Percentiles rank a stretch among this genome's conserved stretches.
phyloP scores from a whole-genome alignment of 306 rosid species.

The Prunus kanzakura region DNA sequence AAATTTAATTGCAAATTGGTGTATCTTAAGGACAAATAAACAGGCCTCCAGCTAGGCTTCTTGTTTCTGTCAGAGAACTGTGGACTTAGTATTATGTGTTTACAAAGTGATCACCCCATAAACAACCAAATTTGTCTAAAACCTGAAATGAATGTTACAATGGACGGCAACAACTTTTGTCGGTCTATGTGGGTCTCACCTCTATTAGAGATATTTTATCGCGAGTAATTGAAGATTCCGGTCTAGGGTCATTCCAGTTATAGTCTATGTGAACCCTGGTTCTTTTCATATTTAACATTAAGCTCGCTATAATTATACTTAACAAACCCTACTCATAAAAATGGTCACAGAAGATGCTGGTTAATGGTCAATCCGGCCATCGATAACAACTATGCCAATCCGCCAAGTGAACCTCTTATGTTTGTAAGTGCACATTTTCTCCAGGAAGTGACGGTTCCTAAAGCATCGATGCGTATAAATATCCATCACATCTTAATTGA shows the following conservation, averaged over 20 bases:
- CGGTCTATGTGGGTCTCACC: background rate
- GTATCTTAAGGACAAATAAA: background rate
- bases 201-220: background rate
- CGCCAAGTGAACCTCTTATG: conserved; percentile 10
- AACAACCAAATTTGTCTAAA: background rate
- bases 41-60: background rate
- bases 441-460: background rate
- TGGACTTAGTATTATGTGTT: background rate
- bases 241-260: too few relatives aligned
- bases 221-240: too few relatives aligned
- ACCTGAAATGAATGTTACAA: background rate
- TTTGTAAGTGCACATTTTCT: background rate
- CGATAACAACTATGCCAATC: conserved; percentile 9
- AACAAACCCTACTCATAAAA: background rate
- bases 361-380: conserved; percentile 12
- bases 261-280: background rate
- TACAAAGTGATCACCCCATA: background rate
- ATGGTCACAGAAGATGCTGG: background rate
- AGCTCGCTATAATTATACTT: background rate
- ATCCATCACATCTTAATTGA: background rate
- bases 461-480: background rate
- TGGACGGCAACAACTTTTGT: background rate
- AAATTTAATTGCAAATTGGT: background rate
- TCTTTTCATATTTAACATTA: background rate
- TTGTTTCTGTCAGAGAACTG: background rate